phyloP scores from a whole-genome alignment of 2,329 filamentous ascomycete species.

The Bipolaris oryzae region DNA sequence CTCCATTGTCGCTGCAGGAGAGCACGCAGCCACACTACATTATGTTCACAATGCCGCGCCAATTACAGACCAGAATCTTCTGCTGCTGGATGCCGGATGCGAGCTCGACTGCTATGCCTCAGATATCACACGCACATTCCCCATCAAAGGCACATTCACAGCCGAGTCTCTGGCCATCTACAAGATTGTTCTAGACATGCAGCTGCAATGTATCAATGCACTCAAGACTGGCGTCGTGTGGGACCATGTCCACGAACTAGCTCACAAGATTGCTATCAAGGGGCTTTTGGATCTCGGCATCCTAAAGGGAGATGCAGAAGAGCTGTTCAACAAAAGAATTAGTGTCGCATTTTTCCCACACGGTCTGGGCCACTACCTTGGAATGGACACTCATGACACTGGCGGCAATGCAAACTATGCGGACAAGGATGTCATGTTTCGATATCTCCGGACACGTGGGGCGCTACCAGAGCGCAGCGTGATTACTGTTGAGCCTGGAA shows the following conservation, averaged over 20 bases:
- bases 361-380: slow-evolving; percentile 58
- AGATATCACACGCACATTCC: slow-evolving; percentile 84
- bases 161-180: slow-evolving; percentile 64
- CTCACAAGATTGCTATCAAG: slow-evolving; percentile 81
- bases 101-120: slow-evolving; percentile 58
- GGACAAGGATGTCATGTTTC: slow-evolving; percentile 83
- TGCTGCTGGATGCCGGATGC: slow-evolving; percentile 82
- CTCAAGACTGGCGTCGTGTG: slow-evolving; percentile 77
- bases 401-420: slow-evolving; percentile 57
- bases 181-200: slow-evolving; percentile 85
- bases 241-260: slow-evolving; percentile 80
- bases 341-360: slow-evolving; percentile 59
- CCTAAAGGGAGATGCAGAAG: slow-evolving; percentile 63
- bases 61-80: slow-evolving; percentile 69
- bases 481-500: slow-evolving; percentile 92
- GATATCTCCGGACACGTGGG: slow-evolving; percentile 81
- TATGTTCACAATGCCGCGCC: slow-evolving; percentile 66
- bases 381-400: slow-evolving; percentile 60
- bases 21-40: slow-evolving; percentile 83
- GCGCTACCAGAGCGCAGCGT: slow-evolving; percentile 78
- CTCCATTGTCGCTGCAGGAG: slow-evolving; percentile 81
- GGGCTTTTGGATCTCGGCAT: slow-evolving; percentile 79
- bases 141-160: slow-evolving; percentile 66
- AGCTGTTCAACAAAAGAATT: slow-evolving; percentile 53
- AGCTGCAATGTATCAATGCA: slow-evolving; percentile 73